Conservation (phyloP, 768 basidiomycete genomes). For the Hypholoma fasciculare region DNA sequence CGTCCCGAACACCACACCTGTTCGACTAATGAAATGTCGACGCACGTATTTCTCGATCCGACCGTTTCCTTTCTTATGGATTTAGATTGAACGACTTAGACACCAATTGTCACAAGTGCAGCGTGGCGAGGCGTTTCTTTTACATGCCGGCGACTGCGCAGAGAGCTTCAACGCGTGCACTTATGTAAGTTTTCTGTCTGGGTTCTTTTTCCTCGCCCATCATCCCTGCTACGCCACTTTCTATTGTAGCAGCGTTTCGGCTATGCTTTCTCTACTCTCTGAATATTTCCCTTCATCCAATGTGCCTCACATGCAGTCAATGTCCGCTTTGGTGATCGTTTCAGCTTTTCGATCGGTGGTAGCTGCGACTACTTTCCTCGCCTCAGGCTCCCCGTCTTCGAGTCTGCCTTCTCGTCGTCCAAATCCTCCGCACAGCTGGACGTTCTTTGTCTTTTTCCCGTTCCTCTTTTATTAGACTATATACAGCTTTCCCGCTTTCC, state of each 20-base stretch:
- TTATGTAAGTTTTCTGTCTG: slow-evolving; percentile 47
- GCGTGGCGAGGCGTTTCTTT: slow-evolving; percentile 84
- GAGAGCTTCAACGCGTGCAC: slow-evolving; percentile 93
- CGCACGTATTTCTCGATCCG: not conserved
- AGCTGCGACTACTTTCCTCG: not conserved
- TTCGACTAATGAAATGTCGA: not conserved
- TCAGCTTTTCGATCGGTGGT: not conserved
- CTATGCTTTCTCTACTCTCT: not conserved
- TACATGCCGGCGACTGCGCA: slow-evolving; percentile 98
- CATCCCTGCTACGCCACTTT: not conserved
- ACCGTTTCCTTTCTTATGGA: not conserved
- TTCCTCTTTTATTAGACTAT: not conserved
- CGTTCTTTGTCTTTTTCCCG: not conserved
- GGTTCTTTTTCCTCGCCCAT: not conserved
- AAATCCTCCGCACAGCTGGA: not conserved
- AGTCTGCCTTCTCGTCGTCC: not conserved
- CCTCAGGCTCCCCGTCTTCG: not conserved
- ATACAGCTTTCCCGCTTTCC: not conserved
- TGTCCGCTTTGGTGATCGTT: not conserved
- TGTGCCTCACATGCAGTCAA: not conserved
- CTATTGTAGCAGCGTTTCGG: not conserved
- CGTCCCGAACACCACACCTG: not conserved
- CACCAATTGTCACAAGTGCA: slow-evolving; percentile 81
- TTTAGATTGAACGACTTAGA: slow-evolving; percentile 81
- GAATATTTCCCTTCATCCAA: not conserved